Evolutionary conservation across 108 stramenopile genomes (phyloP).

Genomic region (Licmophora abbreviata): DNA sequence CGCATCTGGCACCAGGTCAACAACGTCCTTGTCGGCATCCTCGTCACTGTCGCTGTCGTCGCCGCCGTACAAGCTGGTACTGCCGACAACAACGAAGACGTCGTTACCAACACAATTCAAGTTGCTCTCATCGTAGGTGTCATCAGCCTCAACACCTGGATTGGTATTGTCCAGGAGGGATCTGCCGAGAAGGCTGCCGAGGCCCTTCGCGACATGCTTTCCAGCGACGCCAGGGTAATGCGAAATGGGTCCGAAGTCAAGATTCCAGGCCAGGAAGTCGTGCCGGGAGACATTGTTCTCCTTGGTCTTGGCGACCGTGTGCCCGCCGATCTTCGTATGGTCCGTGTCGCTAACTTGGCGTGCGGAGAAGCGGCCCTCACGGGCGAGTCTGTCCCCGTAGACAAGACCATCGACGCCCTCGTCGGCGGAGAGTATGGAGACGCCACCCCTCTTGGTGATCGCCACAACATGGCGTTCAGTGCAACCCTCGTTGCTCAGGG

Average conservation of each 20-base stretch:
- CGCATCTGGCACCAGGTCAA: slow-evolving; percentile 74
- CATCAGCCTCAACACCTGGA: slow-evolving; percentile 62
- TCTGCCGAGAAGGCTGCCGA: slow-evolving; percentile 74
- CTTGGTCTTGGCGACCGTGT: slow-evolving; percentile 68
- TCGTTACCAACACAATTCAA: slow-evolving; percentile 57
- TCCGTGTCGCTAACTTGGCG: slow-evolving; percentile 61
- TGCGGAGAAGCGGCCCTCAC: slow-evolving; percentile 85
- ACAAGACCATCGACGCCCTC: slow-evolving; percentile 60
- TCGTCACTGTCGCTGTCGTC: slow-evolving; percentile 62
- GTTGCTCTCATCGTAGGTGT: slow-evolving; percentile 59
- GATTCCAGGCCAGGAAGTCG: slow-evolving; percentile 50
- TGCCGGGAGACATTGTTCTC: slow-evolving; percentile 68
- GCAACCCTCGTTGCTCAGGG: slow-evolving; percentile 91
- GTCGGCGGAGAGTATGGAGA: slow-evolving; percentile 25
- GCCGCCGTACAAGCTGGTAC: slow-evolving; percentile 45
- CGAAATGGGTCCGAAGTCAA: slow-evolving; percentile 61
- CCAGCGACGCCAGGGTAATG: slow-evolving; percentile 56
- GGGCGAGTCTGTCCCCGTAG: slow-evolving; percentile 85
- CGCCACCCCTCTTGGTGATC: slow-evolving; percentile 70
- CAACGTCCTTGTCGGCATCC: slow-evolving; percentile 73
- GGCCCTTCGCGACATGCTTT: slow-evolving; percentile 74
- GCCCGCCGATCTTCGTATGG: slow-evolving; percentile 84
- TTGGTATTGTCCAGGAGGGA: slow-evolving; percentile 79
- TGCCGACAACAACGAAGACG: slow-evolving; percentile 14
- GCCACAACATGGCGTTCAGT: slow-evolving; percentile 79